Percentiles rank a stretch among this genome's conserved stretches.
Conservation (phyloP, 2,329 filamentous ascomycete species). For the Penicillium griseofulvum region DNA sequence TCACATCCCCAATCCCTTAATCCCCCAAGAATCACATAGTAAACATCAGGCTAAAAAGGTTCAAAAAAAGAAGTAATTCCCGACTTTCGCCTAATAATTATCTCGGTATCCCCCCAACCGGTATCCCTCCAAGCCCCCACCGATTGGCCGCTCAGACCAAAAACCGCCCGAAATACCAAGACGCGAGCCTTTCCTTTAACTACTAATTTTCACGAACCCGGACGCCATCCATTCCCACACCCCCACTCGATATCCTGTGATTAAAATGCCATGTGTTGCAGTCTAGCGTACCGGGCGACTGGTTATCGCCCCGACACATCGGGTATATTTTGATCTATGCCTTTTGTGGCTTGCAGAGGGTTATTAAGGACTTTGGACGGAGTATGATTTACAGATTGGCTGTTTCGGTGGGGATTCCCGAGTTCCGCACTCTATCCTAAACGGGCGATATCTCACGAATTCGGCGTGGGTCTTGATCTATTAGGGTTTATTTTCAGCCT, state of each 20-base stretch:
- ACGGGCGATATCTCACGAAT: constrained; percentile 9
- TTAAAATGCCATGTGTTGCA: background rate
- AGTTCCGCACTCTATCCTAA: background rate
- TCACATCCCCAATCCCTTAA: too few relatives aligned
- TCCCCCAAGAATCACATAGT: background rate
- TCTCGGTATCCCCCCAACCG: background rate
- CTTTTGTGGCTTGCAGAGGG: background rate
- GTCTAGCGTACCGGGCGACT: background rate
- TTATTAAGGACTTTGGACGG: background rate
- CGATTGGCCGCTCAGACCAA: constrained; percentile 9
- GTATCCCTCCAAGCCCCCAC: background rate
- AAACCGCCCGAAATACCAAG: constrained; percentile 13
- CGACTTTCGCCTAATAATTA: constrained; percentile 2
- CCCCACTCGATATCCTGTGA: background rate
- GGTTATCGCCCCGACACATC: background rate
- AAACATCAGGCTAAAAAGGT: too few relatives aligned
- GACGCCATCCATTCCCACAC: background rate
- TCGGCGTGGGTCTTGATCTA: too few relatives aligned
- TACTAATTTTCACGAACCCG: constrained; percentile 18
- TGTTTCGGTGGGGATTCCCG: background rate
- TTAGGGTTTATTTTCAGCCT: constrained; percentile 14
- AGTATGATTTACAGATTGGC: background rate
- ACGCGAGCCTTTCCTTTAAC: constrained; percentile 24
- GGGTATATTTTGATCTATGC: background rate
- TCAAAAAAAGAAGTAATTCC: background rate